Evolutionary conservation across 2,329 filamentous ascomycete species (phyloP).

Genomic region (Aspergillus ustus): DNA sequence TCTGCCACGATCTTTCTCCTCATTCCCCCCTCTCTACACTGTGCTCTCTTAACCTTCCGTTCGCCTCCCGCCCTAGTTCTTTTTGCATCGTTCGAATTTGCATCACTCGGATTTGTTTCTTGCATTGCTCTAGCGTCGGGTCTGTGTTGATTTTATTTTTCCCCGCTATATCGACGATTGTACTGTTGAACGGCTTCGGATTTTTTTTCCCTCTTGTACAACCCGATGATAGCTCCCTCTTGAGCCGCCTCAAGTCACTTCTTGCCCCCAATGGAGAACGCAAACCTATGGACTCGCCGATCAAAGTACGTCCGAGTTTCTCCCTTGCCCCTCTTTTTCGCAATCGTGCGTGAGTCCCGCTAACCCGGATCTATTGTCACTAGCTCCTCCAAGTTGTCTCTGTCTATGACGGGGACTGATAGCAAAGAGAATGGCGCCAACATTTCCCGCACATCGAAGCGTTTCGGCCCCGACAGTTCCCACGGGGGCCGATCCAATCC

Average conservation of each 20-base stretch:
- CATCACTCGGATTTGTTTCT: not conserved
- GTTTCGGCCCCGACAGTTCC: slow-evolving; percentile 74
- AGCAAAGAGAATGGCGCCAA: slow-evolving; percentile 58
- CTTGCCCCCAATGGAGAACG: slow-evolving; percentile 52
- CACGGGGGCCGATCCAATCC: slow-evolving; percentile 76
- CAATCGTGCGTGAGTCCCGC: slow-evolving; percentile 4
- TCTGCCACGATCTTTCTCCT: slow-evolving; percentile 21
- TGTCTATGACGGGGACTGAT: slow-evolving; percentile 71
- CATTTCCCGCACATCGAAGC: slow-evolving; percentile 70
- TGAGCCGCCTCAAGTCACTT: slow-evolving; percentile 39
- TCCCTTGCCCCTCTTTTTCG: slow-evolving; percentile 9
- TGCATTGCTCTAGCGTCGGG: slow-evolving; percentile 19
- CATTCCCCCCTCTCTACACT: slow-evolving; percentile 16
- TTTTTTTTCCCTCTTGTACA: slow-evolving; percentile 20
- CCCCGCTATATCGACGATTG: slow-evolving; percentile 17
- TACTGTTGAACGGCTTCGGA: slow-evolving; percentile 15
- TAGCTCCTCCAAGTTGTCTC: slow-evolving; percentile 87
- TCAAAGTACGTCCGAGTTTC: slow-evolving; percentile 48
- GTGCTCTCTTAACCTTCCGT: slow-evolving; percentile 15
- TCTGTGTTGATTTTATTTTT: slow-evolving; percentile 13
- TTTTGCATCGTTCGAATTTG: slow-evolving; percentile 10
- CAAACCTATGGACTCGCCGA: slow-evolving; percentile 56
- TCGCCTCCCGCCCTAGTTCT: slow-evolving; percentile 17
- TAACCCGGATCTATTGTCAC: slow-evolving; percentile 23
- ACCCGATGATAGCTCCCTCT: slow-evolving; percentile 45